Conservation (phyloP, 2,329 filamentous ascomycete genomes). For the Ascochyta koolunga region DNA sequence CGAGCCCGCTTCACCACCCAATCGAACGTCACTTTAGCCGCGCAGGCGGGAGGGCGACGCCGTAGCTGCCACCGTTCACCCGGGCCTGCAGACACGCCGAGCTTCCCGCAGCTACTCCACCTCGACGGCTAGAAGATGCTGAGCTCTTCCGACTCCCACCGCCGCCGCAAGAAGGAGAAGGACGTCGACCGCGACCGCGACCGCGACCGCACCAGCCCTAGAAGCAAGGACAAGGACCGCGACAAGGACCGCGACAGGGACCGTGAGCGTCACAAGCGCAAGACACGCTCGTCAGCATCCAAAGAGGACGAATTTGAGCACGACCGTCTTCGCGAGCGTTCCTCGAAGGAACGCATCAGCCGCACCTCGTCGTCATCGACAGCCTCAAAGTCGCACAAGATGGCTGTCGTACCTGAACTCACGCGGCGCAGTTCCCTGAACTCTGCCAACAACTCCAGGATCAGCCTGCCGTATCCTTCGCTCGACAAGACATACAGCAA, state of each 20-base stretch:
- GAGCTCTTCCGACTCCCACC: constrained; percentile 42
- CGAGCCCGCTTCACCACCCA: constrained; percentile 33
- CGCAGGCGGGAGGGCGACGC: constrained; percentile 27
- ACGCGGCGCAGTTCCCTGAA: constrained; percentile 47
- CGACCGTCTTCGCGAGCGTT: constrained; percentile 27
- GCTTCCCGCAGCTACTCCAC: constrained; percentile 21
- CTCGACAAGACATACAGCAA: constrained; percentile 94
- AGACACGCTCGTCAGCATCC: constrained; percentile 35
- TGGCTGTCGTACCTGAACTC: constrained; percentile 56
- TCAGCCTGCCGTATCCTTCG: constrained; percentile 72
- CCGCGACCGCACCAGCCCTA: neutral
- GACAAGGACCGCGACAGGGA: constrained; percentile 33
- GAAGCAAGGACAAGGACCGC: constrained; percentile 31
- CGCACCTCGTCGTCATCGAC: constrained; percentile 37
- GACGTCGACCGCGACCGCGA: constrained; percentile 7
- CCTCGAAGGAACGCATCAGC: constrained; percentile 35
- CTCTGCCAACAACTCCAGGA: constrained; percentile 46
- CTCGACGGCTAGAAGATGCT: constrained; percentile 30
- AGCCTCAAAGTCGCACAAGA: constrained; percentile 39
- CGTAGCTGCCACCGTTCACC: constrained; percentile 12
- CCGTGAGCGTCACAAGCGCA: constrained; percentile 26
- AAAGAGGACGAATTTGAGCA: constrained; percentile 17
- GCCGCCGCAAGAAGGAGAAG: constrained; percentile 47
- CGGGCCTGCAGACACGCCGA: constrained; percentile 27
- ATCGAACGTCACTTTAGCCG: constrained; percentile 38